Conservation (phyloP, 352 stramenopile genomes). For the Bremia lactucae region DNA sequence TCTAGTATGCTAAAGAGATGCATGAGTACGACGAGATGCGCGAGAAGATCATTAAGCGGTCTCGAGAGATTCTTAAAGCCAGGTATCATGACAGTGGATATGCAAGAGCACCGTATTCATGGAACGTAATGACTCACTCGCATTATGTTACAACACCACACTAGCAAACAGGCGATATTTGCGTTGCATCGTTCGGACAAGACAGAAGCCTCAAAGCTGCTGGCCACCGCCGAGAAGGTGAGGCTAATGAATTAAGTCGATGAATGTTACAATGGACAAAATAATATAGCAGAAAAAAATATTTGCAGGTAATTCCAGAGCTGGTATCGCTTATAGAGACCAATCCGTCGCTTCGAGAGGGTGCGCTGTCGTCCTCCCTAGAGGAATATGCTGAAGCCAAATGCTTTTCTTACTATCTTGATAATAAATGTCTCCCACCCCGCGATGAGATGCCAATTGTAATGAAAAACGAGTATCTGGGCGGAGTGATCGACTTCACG, state of each 20-base stretch:
- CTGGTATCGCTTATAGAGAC: conserved; percentile 73
- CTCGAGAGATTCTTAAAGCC: conserved; percentile 89
- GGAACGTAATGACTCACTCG: conserved; percentile 1
- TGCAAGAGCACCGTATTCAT: background rate
- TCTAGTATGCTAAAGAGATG: conserved; percentile 47
- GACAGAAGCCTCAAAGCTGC: conserved; percentile 37
- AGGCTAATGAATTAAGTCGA: background rate
- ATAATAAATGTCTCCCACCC: conserved; percentile 39
- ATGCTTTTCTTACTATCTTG: conserved; percentile 84
- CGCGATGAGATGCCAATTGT: conserved; percentile 40
- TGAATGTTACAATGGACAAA: background rate
- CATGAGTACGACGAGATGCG: conserved; percentile 87
- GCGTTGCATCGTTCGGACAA: conserved; percentile 84
- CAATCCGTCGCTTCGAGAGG: conserved; percentile 74
- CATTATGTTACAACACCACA: conserved; percentile 7
- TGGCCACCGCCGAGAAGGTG: conserved; percentile 46
- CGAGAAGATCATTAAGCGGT: conserved; percentile 92
- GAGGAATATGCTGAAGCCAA: conserved; percentile 93
- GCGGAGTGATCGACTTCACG: conserved; percentile 91
- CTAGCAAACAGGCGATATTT: conserved; percentile 91
- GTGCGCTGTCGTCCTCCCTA: conserved; percentile 74
- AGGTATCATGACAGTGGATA: conserved; percentile 25
- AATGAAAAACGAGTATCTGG: conserved; percentile 87
- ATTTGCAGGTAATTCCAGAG: conserved; percentile 48
- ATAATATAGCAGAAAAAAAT: conserved; percentile 1